phyloP scores from a whole-genome alignment of 2,329 filamentous ascomycete species.

The Arthrobotrys iridis region DNA sequence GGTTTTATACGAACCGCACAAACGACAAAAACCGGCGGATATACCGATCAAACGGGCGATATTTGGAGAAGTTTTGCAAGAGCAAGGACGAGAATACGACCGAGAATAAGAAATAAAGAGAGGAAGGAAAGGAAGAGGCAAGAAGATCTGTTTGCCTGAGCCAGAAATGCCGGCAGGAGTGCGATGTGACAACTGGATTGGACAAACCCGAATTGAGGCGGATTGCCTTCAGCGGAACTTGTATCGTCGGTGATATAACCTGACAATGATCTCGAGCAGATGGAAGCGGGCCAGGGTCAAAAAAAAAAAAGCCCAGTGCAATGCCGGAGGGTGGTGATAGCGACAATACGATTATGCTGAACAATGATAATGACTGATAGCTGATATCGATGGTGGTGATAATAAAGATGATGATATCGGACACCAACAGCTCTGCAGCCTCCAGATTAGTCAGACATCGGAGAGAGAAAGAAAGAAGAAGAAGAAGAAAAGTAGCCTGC shows the following conservation, averaged over 20 bases:
- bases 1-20: not conserved
- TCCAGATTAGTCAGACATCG: not conserved
- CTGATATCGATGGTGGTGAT: not conserved
- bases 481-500: too few species aligned
- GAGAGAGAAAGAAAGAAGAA: not conserved
- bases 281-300: too few species aligned
- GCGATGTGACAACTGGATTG: constrained; percentile 15
- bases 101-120: not conserved
- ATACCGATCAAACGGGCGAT: not conserved
- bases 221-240: not conserved
- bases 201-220: constrained; percentile 19
- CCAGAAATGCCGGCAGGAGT: too few species aligned
- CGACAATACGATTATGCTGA: too few species aligned
- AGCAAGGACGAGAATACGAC: too few species aligned
- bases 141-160: constrained; percentile 2
- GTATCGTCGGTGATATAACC: not conserved
- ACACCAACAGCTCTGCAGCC: not conserved
- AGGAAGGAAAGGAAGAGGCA: not conserved
- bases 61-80: not conserved
- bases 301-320: too few species aligned
- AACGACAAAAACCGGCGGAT: not conserved
- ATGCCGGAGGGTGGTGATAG: too few species aligned
- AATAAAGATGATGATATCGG: not conserved
- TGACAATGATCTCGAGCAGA: not conserved
- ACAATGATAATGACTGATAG: too few species aligned